Evolutionary conservation across 345 rosid genomes (phyloP), one percentile per base, ranked within the genome.

Genomic region (Erucastrum elatum): DNA sequence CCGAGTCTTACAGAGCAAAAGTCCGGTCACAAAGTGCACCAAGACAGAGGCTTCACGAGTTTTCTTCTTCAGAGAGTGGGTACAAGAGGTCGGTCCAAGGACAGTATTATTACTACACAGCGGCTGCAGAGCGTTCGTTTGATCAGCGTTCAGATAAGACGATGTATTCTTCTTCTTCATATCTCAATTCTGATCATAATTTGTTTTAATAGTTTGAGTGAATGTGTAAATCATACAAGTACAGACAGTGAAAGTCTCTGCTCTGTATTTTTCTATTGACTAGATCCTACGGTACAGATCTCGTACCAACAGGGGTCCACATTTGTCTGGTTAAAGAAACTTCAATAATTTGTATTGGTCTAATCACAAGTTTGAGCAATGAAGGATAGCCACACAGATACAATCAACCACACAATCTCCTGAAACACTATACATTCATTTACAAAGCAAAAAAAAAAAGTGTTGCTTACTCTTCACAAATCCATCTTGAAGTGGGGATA

Each of bases 21-120:
- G 88, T 87, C 30, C 83, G 99, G 82, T 93, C 98, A 31, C 96
- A 90, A 66, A 95, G 99, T 77, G 94, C 92, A 26, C 99, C 98
- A 2, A 89, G 92, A 91, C 99, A 90, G 84, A 87, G 99, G 88
- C 81, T 89, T 64, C 72, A 80, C 3, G 96, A 88, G 78, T 76
- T 88, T 1, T 8, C 83, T 21, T 41, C 76, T 21, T 41, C 76
- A 27, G 73, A 75, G 73, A 59, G 76, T 65, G 76, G 56, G 0
- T 72, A 77, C 76, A 77, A 82, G 74, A 74, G 73, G 35, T 82
- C 84, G n/a, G 53, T 68, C n/a, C 91, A 84, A 59, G 94, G 89
- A 39, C 82, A 77, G 11, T 76, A 81, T 30, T 75, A 76, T 51
- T 81, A 76, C 77, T 81, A 75, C 77, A 64, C 71, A 31, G 60